These are phyloP conservation scores for Funneliformis geosporum DNA, from an alignment of 192 early-diverging fungal genomes.

Conservation along the genomic window DNA sequence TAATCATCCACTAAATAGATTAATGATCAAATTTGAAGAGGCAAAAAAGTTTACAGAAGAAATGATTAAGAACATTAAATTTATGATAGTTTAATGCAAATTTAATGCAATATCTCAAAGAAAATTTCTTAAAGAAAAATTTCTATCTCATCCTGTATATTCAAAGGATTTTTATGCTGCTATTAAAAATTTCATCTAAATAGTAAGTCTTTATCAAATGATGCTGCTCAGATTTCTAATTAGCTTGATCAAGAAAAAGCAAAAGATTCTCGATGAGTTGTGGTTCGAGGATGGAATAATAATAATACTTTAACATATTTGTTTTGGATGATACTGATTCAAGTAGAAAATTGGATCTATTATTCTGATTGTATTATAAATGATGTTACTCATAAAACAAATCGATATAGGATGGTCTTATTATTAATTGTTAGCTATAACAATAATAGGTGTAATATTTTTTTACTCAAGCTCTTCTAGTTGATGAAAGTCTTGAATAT, in stretches of 20 bases:
- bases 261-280: background rate
- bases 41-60: no score
- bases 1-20: no score
- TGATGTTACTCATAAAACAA: constrained; percentile 4
- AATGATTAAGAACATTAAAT: no score
- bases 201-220: background rate
- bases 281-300: background rate
- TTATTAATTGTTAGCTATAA: background rate
- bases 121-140: constrained; percentile 8
- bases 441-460: background rate
- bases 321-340: background rate
- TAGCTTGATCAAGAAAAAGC: background rate
- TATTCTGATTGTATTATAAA: background rate
- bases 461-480: background rate
- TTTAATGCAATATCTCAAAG: background rate
- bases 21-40: no score
- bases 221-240: background rate
- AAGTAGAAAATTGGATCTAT: background rate
- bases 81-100: no score
- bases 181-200: constrained; percentile 1
- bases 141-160: background rate
- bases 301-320: background rate
- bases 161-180: background rate
- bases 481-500: background rate
- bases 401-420: background rate